phyloP scores from a whole-genome alignment of 441 rosid species.

The Adansonia madagascariensis region DNA sequence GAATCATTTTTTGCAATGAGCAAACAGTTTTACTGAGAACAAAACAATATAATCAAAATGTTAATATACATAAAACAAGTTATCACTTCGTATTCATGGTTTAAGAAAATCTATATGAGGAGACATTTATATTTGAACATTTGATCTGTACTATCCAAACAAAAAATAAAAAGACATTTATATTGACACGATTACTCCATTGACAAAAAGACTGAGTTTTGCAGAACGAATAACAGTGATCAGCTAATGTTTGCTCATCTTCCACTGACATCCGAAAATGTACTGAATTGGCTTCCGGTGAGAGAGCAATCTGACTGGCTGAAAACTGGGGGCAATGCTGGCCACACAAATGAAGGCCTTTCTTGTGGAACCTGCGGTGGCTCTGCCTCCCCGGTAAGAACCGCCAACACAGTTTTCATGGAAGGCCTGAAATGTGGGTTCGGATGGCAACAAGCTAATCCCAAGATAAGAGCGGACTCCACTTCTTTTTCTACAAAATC shows the following conservation, averaged over 20 bases:
- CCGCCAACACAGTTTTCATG: constrained; percentile 61
- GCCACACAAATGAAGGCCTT: constrained; percentile 77
- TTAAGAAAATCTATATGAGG: neutral
- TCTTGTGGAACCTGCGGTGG: constrained; percentile 56
- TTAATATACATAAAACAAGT: neutral
- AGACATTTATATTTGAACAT: neutral
- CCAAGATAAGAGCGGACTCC: constrained; percentile 54
- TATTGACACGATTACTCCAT: neutral
- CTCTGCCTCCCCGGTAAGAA: constrained; percentile 58
- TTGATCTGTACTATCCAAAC: neutral
- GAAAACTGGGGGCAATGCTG: constrained; percentile 61
- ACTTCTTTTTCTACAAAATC: constrained; percentile 43
- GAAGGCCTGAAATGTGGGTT: constrained; percentile 70
- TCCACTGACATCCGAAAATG: constrained; percentile 47
- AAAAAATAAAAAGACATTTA: neutral
- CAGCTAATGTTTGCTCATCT: constrained; percentile 34
- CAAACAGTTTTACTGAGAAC: neutral
- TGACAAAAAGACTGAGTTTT: neutral
- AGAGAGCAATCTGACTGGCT: constrained; percentile 45
- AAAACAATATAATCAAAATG: neutral
- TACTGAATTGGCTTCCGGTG: constrained; percentile 36
- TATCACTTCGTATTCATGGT: neutral
- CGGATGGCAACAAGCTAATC: constrained; percentile 82
- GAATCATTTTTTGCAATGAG: neutral
- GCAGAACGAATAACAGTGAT: neutral